Conservation (phyloP, 345 rosid genomes). For the Rubroshorea leprosula region DNA sequence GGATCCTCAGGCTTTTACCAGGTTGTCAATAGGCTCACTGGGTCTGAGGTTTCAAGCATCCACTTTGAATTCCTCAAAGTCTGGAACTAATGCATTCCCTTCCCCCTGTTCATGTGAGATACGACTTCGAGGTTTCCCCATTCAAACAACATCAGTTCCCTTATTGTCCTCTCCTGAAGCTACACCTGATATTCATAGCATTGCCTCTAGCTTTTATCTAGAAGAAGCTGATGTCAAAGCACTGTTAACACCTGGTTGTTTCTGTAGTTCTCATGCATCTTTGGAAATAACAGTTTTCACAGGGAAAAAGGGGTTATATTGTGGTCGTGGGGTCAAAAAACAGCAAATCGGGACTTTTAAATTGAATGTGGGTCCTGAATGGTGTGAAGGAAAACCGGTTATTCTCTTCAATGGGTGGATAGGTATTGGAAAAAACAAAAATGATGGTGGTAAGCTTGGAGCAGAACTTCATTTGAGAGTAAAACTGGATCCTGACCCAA, state of each 20-base stretch:
- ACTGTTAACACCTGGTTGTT: slow-evolving; percentile 69
- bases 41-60: slow-evolving; percentile 66
- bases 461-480: slow-evolving; percentile 87
- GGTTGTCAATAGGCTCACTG: slow-evolving; percentile 77
- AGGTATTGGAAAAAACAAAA: slow-evolving; percentile 76
- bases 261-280: slow-evolving; percentile 57
- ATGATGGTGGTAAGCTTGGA: slow-evolving; percentile 49
- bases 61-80: slow-evolving; percentile 33
- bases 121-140: slow-evolving; percentile 85
- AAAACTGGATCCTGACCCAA: slow-evolving; percentile 89
- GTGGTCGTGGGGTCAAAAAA: slow-evolving; percentile 71
- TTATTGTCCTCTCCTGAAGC: slow-evolving; percentile 67
- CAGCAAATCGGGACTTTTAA: slow-evolving; percentile 79
- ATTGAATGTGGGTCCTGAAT: slow-evolving; percentile 82
- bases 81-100: slow-evolving; percentile 42
- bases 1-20: slow-evolving; percentile 96
- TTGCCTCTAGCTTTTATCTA: slow-evolving; percentile 80
- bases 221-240: slow-evolving; percentile 87
- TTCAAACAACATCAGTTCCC: slow-evolving; percentile 65
- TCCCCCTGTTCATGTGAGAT: slow-evolving; percentile 75
- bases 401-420: slow-evolving; percentile 88
- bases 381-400: slow-evolving; percentile 72
- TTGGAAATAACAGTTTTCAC: slow-evolving; percentile 65
- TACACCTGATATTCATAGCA: slow-evolving; percentile 65
- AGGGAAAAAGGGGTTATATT: slow-evolving; percentile 60